Base-by-base conservation (phyloP, 2,329 filamentous ascomycete species). In the Trichoderma harzianum region DNA sequence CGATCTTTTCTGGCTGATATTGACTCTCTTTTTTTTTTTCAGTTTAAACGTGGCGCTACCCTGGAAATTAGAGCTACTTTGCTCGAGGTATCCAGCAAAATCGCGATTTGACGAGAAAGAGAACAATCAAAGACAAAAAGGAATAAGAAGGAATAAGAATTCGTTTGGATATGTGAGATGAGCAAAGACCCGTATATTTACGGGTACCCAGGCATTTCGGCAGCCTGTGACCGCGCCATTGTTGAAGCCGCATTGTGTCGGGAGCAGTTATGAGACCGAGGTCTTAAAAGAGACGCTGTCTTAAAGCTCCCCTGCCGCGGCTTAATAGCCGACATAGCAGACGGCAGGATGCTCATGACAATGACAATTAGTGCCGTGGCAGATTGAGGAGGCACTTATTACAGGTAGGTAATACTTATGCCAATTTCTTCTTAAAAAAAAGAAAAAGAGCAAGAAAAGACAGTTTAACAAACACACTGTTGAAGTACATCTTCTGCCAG, bases 181-280 rank as follows among this genome's bases (percentile, higher is more conserved):
- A 3, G 10, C 3, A 12, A 58, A 47, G 14, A 2, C n/a, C n/a
- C 24, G 51, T 34, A 51, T 24, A 26, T 34, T 7, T 61, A 61
- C 32, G 39, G 14, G n/a, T 30, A 18, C 43, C 10, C 24, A 32
- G 32, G 24, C 24, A 1, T 57, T 21, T 57, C 11, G 24, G n/a
- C 11, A 14, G 16, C 32, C 34, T 8, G 5, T n/a, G 36, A n/a
- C 28, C n/a, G 18, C 28, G 24, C 21, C 12, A 18, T 24, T 18
- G 18, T 60, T 24, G 11, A 16, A 51, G 32, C 18, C 34, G 32
- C 30, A 5, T 55, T 66, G 30, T 55, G 11, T 47, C 32, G 34
- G 34, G n/a, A 32, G 36, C 14, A 58, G 6, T 43, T 69, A 69
- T 69, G 51, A 53, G 67, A 69, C 67, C 67, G 28, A 36, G 67